Percentiles rank a stretch among this genome's conserved stretches.
Evolutionary conservation across 257 asterid genomes (phyloP).

Genomic region (Nicotiana sylvestris): DNA sequence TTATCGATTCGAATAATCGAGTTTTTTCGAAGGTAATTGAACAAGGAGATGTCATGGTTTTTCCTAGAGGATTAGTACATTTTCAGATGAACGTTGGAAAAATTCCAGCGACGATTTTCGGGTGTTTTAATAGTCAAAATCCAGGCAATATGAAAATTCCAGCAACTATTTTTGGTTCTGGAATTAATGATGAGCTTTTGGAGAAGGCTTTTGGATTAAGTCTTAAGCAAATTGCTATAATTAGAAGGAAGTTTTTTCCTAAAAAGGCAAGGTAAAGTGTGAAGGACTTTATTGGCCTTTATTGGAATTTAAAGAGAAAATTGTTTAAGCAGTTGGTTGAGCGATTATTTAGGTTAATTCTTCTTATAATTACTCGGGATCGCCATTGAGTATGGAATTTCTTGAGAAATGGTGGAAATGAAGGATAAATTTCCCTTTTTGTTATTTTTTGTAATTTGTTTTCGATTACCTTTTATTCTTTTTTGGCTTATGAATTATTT

Average conservation of each 20-base stretch:
- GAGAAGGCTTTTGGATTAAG: conserved; percentile 59
- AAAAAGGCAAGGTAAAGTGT: neutral
- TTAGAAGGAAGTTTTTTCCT: conserved; percentile 42
- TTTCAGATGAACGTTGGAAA: conserved; percentile 61
- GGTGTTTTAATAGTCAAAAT: conserved; percentile 51
- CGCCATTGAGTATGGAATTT: neutral
- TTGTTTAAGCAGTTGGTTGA: too few species aligned
- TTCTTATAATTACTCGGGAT: too few species aligned
- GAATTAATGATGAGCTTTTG: conserved; percentile 52
- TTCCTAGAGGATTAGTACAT: conserved; percentile 57
- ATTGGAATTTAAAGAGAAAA: too few species aligned
- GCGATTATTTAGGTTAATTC: too few species aligned
- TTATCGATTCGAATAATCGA: conserved; percentile 44
- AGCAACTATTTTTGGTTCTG: conserved; percentile 46
- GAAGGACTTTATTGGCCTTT: neutral
- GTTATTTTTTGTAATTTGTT: neutral
- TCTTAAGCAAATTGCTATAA: conserved; percentile 27
- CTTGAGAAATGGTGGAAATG: neutral
- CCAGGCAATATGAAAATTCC: conserved; percentile 53
- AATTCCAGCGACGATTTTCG: conserved; percentile 37
- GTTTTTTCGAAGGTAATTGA: conserved; percentile 45
- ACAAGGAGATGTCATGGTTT: conserved; percentile 58
- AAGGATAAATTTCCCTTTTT: too few species aligned
- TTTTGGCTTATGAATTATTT: neutral
- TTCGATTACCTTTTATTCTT: neutral